Conservation (phyloP, 108 stramenopile species). For the Nannochloropsis gaditana region DNA sequence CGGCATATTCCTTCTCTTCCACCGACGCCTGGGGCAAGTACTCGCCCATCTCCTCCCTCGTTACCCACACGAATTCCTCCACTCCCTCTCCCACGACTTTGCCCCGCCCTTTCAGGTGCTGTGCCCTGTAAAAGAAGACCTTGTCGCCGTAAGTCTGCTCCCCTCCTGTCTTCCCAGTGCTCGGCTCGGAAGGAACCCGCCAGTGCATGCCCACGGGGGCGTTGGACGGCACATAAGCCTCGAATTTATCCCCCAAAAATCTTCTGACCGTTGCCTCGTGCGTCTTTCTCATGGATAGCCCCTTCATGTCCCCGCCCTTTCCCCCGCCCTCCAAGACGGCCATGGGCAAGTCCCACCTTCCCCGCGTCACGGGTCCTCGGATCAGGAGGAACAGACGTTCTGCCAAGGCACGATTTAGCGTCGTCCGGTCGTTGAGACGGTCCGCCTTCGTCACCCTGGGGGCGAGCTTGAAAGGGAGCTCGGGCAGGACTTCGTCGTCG, state of each 20-base stretch:
- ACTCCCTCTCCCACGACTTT: neutral
- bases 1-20: neutral
- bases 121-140: neutral
- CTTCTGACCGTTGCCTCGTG: constrained; percentile 8
- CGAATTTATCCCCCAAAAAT: neutral
- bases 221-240: neutral
- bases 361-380: neutral
- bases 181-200: neutral
- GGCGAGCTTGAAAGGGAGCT: neutral
- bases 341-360: constrained; percentile 13
- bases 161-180: neutral
- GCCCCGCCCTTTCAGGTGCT: constrained; percentile 10
- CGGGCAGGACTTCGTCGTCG: neutral
- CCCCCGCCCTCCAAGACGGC: neutral
- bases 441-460: neutral
- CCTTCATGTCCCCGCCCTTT: neutral
- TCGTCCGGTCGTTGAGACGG: constrained; percentile 13
- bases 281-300: neutral
- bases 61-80: neutral
- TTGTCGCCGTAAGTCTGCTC: neutral
- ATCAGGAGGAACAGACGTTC: neutral
- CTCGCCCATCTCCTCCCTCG: constrained; percentile 13
- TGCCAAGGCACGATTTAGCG: neutral
- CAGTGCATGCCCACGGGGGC: neutral
- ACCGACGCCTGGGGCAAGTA: neutral